Evolutionary conservation across 192 early-diverging fungal genomes (phyloP).

Genomic region (Linnemannia elongata): DNA sequence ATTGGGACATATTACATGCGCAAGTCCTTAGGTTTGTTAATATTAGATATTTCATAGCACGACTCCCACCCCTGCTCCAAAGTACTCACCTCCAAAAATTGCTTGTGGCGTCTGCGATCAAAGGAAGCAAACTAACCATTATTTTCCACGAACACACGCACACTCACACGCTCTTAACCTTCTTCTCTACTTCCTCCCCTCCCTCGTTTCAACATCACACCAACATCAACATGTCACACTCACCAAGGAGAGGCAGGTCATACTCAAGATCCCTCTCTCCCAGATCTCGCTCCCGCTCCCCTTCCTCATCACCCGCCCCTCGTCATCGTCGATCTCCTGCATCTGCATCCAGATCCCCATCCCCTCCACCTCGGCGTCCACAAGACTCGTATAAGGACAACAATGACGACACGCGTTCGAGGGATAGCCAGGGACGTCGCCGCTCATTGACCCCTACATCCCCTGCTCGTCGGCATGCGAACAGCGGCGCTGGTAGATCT

Average conservation of each 20-base stretch:
- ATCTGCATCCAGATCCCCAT: not conserved
- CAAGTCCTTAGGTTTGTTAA: no score
- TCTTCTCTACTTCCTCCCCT: no score
- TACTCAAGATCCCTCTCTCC: conserved; percentile 20
- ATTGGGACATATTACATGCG: no score
- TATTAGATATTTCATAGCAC: no score
- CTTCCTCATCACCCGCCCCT: conserved; percentile 7
- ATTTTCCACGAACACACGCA: not conserved
- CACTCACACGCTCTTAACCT: no score
- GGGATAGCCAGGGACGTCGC: not conserved
- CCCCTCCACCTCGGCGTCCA: not conserved
- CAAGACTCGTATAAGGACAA: not conserved
- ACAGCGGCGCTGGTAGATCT: no score
- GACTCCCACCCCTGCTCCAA: no score
- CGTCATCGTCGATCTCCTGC: conserved; percentile 9
- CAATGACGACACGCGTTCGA: not conserved
- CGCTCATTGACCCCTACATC: not conserved
- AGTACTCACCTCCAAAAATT: no score
- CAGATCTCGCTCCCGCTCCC: conserved; percentile 2
- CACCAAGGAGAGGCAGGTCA: not conserved
- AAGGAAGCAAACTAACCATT: not conserved
- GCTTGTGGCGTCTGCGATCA: no score
- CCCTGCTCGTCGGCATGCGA: not conserved
- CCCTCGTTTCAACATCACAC: no score
- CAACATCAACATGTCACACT: conserved; percentile 14